Evolutionary conservation across 2,329 filamentous ascomycete genomes (phyloP).

Genomic region (Sarocladiaceae sp.): DNA sequence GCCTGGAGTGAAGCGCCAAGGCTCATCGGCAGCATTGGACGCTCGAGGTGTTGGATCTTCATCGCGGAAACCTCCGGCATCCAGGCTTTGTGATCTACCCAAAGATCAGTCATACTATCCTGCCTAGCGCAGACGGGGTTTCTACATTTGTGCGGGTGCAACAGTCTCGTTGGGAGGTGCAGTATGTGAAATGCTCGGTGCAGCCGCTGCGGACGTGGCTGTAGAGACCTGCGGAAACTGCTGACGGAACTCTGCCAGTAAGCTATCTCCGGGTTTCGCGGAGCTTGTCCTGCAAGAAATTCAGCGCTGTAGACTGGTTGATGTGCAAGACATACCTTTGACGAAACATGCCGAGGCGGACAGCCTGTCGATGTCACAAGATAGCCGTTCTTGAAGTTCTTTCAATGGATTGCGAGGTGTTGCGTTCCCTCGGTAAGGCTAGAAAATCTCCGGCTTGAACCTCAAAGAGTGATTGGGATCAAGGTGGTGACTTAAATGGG

Average conservation of each 20-base stretch:
- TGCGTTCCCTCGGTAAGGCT: background rate
- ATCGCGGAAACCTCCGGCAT: slow-evolving; percentile 46
- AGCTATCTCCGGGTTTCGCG: slow-evolving; percentile 79
- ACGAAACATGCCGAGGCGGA: slow-evolving; percentile 21
- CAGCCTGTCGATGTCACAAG: background rate
- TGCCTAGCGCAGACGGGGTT: no score
- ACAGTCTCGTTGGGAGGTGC: slow-evolving; percentile 24
- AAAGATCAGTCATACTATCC: background rate
- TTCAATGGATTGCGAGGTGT: background rate
- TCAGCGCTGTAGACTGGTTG: slow-evolving; percentile 3
- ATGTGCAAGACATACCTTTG: slow-evolving; percentile 18
- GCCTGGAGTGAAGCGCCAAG: slow-evolving; percentile 83
- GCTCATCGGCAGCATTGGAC: slow-evolving; percentile 68
- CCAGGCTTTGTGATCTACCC: slow-evolving; percentile 18
- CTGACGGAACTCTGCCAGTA: slow-evolving; percentile 78
- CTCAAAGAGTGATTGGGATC: slow-evolving; percentile 1
- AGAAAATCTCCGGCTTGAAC: background rate
- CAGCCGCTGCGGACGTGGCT: slow-evolving; percentile 1
- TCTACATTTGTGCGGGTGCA: slow-evolving; percentile 1
- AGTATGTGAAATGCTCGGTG: slow-evolving; percentile 17
- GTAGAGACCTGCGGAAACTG: slow-evolving; percentile 65
- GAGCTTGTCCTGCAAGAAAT: slow-evolving; percentile 57
- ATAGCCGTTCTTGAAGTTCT: background rate
- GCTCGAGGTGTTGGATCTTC: slow-evolving; percentile 78
- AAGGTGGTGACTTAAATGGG: background rate